These are phyloP conservation scores for Phytopythium aichiense DNA, from an alignment of 352 stramenopile species.

Conservation along the genomic window DNA sequence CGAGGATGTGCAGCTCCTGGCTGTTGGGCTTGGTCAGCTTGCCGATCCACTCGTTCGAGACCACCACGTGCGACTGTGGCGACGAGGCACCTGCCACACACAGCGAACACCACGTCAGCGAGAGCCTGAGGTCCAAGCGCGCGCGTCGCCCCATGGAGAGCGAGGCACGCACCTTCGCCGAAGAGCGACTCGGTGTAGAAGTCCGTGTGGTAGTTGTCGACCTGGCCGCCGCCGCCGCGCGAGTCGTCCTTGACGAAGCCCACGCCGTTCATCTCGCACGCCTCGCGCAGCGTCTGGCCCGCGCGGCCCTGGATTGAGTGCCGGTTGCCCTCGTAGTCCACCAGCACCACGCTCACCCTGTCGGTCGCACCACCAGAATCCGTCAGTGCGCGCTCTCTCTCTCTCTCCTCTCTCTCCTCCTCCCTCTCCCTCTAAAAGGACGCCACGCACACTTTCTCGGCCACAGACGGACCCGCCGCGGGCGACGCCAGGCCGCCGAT, in stretches of 20 bases:
- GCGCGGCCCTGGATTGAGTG: conserved; percentile 78
- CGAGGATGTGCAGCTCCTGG: conserved; percentile 76
- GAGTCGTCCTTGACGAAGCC: conserved; percentile 84
- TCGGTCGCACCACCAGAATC: conserved; percentile 3
- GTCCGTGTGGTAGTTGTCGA: conserved; percentile 58
- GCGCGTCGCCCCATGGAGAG: background rate
- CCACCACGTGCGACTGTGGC: conserved; percentile 82
- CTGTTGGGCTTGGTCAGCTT: conserved; percentile 66
- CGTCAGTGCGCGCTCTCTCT: background rate
- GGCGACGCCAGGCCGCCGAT: conserved; percentile 39
- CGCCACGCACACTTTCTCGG: conserved; percentile 54
- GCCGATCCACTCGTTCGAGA: conserved; percentile 86
- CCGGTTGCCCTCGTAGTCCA: conserved; percentile 87
- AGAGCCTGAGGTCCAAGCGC: background rate
- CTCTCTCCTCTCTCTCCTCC: background rate
- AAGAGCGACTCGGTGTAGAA: conserved; percentile 89
- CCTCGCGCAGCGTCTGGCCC: conserved; percentile 79
- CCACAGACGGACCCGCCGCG: conserved; percentile 36
- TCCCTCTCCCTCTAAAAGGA: background rate
- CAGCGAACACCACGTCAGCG: background rate
- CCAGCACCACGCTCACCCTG: conserved; percentile 80
- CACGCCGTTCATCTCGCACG: conserved; percentile 77
- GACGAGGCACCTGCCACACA: conserved; percentile 39
- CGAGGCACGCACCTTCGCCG: conserved; percentile 44
- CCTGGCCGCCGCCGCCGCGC: conserved; percentile 64